Evolutionary conservation across 257 asterid genomes (phyloP), one percentile per base, ranked within the genome.

Genomic region (Verbena officinalis): DNA sequence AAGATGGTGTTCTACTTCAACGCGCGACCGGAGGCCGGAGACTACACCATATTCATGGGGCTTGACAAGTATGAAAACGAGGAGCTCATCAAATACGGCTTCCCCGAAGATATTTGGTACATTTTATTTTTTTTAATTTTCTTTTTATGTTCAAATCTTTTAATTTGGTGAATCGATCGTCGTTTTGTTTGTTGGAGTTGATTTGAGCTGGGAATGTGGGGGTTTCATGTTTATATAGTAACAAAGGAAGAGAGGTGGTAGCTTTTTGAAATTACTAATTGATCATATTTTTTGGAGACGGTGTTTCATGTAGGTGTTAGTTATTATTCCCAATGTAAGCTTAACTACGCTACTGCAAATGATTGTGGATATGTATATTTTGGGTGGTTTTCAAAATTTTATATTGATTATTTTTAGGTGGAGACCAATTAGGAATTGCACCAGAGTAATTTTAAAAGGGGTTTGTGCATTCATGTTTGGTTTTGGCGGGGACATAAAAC

Each of bases 11-110:
- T 92, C 80, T 92, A 92, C 88, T 87, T 92, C 86, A 89, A 89
- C 72, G 93, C 95, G 65, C 86, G 95, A 39, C 96, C 96, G 14
- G 96, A 89, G 56, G 83, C 89, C 10, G 95, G 96, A 27, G 98
- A 92, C 50, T 89, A 79, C 91, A 81, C 96, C 68, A 92, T 92
- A 17, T 92, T 87, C 76, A 92, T 92, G 98, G 98, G 98, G 16
- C 83, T 85, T 15, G 97, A 92, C 75, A 92, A 92, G 84, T 65
- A 77, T 58, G 97, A 92, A 77, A 92, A 92, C 78, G 98, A 92
- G 86, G 98, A 92, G 79, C 96, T 92, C 69, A 92, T 92, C 88
- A 92, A 78, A 85, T 92, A 78, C 72, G 97, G 97, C 55, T 85
- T 89, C 57, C 81, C 86, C 33, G 97, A 89, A 73, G 97, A 92